Percentiles rank a stretch among this genome's conserved stretches.
Conservation (phyloP, 1,284 basidiomycete genomes). For the Ganoderma multipileum region DNA sequence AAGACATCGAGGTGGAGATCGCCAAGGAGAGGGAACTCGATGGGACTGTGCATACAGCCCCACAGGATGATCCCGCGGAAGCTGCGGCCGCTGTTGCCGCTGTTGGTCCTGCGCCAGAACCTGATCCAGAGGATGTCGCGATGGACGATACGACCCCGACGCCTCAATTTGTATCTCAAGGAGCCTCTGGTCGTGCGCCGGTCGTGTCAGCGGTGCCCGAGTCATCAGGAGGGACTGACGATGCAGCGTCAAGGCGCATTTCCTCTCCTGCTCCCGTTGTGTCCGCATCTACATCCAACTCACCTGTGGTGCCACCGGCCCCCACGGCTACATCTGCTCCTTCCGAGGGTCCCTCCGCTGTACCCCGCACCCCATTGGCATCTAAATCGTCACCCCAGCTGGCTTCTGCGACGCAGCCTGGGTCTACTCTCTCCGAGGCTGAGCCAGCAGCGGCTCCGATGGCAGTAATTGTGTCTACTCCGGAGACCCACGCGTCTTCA, state of each 20-base stretch:
- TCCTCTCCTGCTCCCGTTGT: not conserved
- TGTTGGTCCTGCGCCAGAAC: slow-evolving; percentile 15
- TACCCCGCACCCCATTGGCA: not conserved
- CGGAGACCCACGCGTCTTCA: not conserved
- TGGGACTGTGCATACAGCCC: slow-evolving; percentile 11
- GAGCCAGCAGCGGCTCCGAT: not conserved
- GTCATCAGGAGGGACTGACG: too few relatives aligned
- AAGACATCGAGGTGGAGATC: slow-evolving; percentile 6
- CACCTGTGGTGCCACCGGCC: not conserved
- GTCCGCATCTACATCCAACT: not conserved
- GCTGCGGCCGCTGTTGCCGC: slow-evolving; percentile 19
- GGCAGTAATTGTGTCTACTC: not conserved
- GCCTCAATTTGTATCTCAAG: not conserved
- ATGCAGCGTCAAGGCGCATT: not conserved
- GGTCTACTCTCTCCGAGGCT: not conserved
- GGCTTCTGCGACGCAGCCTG: not conserved
- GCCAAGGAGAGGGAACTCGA: slow-evolving; percentile 12
- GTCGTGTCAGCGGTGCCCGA: not conserved
- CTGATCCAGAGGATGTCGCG: slow-evolving; percentile 21
- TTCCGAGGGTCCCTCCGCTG: not conserved
- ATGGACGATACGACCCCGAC: slow-evolving; percentile 18
- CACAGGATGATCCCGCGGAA: slow-evolving; percentile 16
- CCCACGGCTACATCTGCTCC: not conserved
- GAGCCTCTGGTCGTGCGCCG: not conserved
- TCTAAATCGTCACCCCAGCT: not conserved